Base-by-base conservation (phyloP, 805 yeast species). In the Komagataella pseudopastoris region DNA sequence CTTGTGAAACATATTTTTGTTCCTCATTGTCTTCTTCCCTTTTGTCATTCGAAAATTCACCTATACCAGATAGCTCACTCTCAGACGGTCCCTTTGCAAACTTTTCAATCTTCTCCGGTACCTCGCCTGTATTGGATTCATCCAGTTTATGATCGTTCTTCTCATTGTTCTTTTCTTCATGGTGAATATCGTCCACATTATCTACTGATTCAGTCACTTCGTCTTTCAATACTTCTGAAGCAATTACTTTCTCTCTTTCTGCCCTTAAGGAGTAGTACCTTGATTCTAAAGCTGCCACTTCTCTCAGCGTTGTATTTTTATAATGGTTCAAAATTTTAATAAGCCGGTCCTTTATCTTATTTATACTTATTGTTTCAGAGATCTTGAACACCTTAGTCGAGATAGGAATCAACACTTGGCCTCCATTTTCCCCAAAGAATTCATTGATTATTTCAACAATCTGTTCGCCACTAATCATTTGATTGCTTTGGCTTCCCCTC, bases 211-310 rank as follows among this genome's bases (percentile, higher is more conserved):
- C 68, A 46, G 71, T 72, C 56, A 71, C 60, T 50, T 30, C 39
- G 14, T 30, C 39, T 30, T 30, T 30, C 39, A 30, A 30, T 30
- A 30, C 39, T 30, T 30, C 39, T 30, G 39, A 30, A 14, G 39
- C 39, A 10, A 30, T 10, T 3, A 30, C 39, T 8, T 30, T 47
- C 65, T 66, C 17, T 51, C 58, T 45, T 63, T 30, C 14, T 30
- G 39, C 14, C 39, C 39, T 30, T 30, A 30, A 30, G 10, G 14
- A 10, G 39, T 30, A 5, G 14, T 30, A 30, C 14, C 59, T 63
- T 39, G 56, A 54, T 54, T 74, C 78, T 12, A 72, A 65, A 52
- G 62, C 62, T 23, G 75, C 71, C 53, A 67, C 63, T 44, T 66
- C 70, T 16, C 56, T 56, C 16, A 67, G 53, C 2, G 69, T 60